phyloP scores from a whole-genome alignment of 2,329 filamentous ascomycete genomes.

The Pseudogymnoascus sp. region DNA sequence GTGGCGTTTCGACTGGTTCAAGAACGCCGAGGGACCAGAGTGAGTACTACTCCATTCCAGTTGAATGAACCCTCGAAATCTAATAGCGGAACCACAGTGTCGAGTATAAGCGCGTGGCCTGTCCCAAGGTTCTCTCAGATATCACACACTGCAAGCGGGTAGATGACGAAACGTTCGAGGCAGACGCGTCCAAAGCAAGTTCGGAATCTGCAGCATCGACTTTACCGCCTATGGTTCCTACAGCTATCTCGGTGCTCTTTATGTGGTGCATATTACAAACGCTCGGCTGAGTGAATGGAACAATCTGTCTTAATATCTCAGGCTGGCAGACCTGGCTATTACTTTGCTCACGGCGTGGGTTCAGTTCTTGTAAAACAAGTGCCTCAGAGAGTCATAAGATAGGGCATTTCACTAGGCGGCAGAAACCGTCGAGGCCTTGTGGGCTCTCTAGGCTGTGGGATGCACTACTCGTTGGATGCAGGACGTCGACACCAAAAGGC shows the following conservation, averaged over 20 bases:
- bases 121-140: background rate
- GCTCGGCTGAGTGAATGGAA: background rate
- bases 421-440: background rate
- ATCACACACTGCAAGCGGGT: background rate
- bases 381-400: background rate
- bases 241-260: background rate
- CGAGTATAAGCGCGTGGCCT: background rate
- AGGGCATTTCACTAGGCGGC: background rate
- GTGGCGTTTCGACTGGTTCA: slow-evolving; percentile 8
- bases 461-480: slow-evolving; percentile 1
- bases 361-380: slow-evolving; percentile 1
- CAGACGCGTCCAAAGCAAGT: background rate
- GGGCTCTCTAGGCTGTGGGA: background rate
- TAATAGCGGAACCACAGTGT: background rate
- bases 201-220: background rate
- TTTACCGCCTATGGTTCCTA: background rate
- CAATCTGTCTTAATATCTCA: slow-evolving; percentile 3
- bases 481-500: slow-evolving; percentile 6
- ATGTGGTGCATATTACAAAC: background rate
- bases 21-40: background rate
- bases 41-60: background rate
- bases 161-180: slow-evolving; percentile 11
- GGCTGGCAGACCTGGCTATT: slow-evolving; percentile 1
- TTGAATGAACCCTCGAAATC: background rate
- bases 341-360: background rate